Conservation (phyloP, 148 eudicot species). For the Rhododendron molle region DNA sequence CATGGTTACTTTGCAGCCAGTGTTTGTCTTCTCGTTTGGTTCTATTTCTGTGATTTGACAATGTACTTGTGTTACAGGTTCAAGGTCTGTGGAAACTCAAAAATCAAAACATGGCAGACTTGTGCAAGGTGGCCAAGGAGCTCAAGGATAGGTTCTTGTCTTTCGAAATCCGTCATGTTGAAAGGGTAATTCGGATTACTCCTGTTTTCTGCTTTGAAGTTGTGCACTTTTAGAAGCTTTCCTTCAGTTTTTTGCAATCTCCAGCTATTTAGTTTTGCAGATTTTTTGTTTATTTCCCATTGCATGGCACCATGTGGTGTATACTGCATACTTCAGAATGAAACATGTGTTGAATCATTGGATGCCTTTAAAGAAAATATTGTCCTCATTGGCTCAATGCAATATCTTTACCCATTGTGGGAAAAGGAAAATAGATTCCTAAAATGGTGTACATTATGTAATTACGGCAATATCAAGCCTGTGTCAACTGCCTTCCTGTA, state of each 20-base stretch:
- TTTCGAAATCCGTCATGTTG: conserved; percentile 61
- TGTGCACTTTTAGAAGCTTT: not conserved
- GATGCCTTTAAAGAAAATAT: not conserved
- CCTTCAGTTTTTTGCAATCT: not conserved
- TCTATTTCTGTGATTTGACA: not conserved
- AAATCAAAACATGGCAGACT: conserved; percentile 66
- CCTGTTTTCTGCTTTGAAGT: not conserved
- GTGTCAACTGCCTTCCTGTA: not conserved
- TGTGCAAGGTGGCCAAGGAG: conserved; percentile 69
- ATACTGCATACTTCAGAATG: not conserved
- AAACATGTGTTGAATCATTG: not conserved
- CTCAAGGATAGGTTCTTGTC: conserved; percentile 54
- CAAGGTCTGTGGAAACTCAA: conserved; percentile 79
- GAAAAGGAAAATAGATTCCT: not conserved
- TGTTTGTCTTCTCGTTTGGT: not conserved
- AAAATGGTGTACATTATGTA: not conserved
- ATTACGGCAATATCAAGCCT: not conserved
- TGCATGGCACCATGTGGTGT: not conserved
- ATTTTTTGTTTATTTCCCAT: not conserved
- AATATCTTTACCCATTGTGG: not conserved
- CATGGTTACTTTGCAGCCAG: not conserved
- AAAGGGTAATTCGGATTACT: conserved; percentile 41
- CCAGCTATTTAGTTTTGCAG: not conserved
- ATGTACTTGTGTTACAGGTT: conserved; percentile 38
- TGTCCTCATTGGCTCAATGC: not conserved